Conservation (phyloP, 2,329 filamentous ascomycete species). For the Xylaria polymorpha region DNA sequence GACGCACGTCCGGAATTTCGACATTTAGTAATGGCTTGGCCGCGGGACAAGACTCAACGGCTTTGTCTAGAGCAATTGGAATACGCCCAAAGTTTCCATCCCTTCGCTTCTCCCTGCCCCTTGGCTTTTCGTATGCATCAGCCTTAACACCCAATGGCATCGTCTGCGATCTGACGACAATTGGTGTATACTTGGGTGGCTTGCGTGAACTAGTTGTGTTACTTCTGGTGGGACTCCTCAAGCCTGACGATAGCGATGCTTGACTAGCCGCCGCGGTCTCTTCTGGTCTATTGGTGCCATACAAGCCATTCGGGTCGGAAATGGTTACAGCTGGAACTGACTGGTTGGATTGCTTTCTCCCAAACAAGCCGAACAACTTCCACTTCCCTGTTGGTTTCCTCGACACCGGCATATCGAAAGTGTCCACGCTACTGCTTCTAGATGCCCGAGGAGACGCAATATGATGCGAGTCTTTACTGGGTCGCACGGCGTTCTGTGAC, state of each 20-base stretch:
- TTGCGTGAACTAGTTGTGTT: constrained; percentile 52
- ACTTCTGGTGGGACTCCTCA: constrained; percentile 51
- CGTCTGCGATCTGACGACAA: constrained; percentile 58
- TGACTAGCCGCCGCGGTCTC: constrained; percentile 1
- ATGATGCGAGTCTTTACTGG: constrained; percentile 34
- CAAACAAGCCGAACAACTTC: constrained; percentile 69
- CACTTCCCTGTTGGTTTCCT: constrained; percentile 67
- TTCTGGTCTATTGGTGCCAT: constrained; percentile 36
- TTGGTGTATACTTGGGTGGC: constrained; percentile 56
- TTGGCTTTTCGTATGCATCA: constrained; percentile 31
- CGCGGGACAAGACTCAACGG: constrained; percentile 21
- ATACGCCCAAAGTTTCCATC: constrained; percentile 46
- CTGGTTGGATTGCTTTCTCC: constrained; percentile 55
- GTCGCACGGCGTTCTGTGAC: constrained; percentile 35
- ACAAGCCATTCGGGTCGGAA: constrained; percentile 42
- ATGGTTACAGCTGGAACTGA: constrained; percentile 29
- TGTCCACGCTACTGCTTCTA: constrained; percentile 39
- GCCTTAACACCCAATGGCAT: constrained; percentile 48
- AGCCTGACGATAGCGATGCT: constrained; percentile 36
- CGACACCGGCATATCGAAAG: constrained; percentile 46
- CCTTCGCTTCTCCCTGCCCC: constrained; percentile 34
- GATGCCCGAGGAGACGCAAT: constrained; percentile 42
- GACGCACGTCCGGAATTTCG: constrained; percentile 79
- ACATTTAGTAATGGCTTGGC: constrained; percentile 71
- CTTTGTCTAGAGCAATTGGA: constrained; percentile 42